These are phyloP conservation scores for Boletus tomentosulus DNA, from an alignment of 768 basidiomycete species.

Conservation along the genomic window DNA sequence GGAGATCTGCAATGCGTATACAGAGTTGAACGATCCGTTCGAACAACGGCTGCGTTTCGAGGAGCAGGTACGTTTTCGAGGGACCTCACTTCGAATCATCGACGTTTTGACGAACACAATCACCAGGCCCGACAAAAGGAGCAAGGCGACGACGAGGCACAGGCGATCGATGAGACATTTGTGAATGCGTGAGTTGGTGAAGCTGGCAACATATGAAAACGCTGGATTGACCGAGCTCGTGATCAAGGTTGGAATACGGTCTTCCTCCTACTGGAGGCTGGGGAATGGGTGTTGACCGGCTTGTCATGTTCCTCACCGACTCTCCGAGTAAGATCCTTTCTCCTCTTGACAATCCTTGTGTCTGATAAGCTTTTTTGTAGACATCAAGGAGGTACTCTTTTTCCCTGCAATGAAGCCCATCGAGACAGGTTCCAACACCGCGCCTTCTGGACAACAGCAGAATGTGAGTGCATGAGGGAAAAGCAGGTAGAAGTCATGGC, in stretches of 20 bases:
- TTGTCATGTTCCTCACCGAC: constrained; percentile 98
- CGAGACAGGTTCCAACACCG: constrained; percentile 41
- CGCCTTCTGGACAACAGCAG: constrained; percentile 23
- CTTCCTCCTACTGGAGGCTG: constrained; percentile 97
- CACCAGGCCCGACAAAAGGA: constrained; percentile 83
- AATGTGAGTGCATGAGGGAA: constrained; percentile 18
- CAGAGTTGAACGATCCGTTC: constrained; percentile 98
- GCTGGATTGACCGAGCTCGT: neutral
- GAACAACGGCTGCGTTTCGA: constrained; percentile 94
- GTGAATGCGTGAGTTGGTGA: constrained; percentile 74
- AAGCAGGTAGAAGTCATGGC: neutral
- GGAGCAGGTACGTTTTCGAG: constrained; percentile 61
- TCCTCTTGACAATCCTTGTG: neutral
- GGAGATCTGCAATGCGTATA: constrained; percentile 99
- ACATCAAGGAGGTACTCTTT: constrained; percentile 94
- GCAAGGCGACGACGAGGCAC: constrained; percentile 95
- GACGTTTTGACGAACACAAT: neutral
- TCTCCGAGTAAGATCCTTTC: constrained; percentile 65
- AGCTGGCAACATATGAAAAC: neutral
- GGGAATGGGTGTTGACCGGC: constrained; percentile 92
- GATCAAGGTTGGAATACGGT: constrained; percentile 84
- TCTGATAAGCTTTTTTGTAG: constrained; percentile 34
- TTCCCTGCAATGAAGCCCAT: constrained; percentile 98
- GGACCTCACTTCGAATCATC: no score
- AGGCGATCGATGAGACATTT: constrained; percentile 94